These are phyloP conservation scores for Vitis hybrid DNA, from an alignment of 177 flowering plant species.

Conservation along the genomic window DNA sequence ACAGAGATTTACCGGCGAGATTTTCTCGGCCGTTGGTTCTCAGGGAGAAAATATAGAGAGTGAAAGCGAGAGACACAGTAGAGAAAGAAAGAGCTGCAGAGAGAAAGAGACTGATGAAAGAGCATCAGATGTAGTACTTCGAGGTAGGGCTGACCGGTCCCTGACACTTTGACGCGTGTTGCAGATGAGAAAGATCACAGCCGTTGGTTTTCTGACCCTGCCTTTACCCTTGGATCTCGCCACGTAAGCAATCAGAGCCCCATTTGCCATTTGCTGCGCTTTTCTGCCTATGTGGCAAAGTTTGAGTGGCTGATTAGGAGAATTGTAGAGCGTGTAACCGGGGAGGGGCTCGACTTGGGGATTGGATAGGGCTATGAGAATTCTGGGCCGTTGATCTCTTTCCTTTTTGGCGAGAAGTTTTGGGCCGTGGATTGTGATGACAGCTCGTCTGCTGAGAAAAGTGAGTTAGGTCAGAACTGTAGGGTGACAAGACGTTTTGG, in stretches of 20 bases:
- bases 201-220: constrained; percentile 5
- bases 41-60: neutral
- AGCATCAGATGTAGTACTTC: constrained; percentile 13
- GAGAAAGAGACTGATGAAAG: constrained; percentile 1
- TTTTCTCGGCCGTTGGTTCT: no score
- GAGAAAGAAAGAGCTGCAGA: neutral
- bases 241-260: no score
- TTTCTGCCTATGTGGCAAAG: no score
- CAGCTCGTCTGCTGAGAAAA: neutral
- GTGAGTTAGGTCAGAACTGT: neutral
- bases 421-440: neutral
- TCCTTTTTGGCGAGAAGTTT: no score
- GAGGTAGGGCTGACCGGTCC: constrained; percentile 17
- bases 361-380: neutral
- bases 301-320: no score
- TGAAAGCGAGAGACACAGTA: constrained; percentile 1
- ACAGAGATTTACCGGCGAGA: constrained; percentile 1
- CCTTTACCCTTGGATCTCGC: no score
- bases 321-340: no score
- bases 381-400: constrained; percentile 14
- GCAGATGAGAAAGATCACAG: neutral
- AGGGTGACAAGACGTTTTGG: neutral
- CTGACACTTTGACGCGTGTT: constrained; percentile 18
- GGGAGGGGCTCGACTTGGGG: neutral
- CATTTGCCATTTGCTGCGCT: no score